Evolutionary conservation across 2,329 filamentous ascomycete species (phyloP).

Genomic region (Fusarium bactridioides): DNA sequence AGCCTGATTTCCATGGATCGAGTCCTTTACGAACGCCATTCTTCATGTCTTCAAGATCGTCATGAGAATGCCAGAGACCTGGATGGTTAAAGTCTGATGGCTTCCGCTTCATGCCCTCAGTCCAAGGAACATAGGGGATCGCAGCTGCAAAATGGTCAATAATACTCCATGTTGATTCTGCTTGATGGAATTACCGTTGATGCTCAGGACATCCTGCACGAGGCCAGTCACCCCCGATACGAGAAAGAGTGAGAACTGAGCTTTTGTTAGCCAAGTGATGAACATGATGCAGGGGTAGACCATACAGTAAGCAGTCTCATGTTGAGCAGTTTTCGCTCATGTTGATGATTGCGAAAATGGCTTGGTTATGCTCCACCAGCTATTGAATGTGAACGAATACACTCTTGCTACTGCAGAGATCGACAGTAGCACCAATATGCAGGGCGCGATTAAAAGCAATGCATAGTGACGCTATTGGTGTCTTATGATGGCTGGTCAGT

Average conservation of each 20-base stretch:
- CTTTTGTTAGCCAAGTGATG: background rate
- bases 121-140: background rate
- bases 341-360: background rate
- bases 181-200: background rate
- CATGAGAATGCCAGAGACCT: background rate
- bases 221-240: background rate
- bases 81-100: background rate
- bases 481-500: no score
- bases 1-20: background rate
- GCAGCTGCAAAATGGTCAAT: background rate
- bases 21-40: background rate
- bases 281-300: fast-evolving
- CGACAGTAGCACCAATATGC: background rate
- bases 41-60: background rate
- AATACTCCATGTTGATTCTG: background rate
- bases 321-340: background rate
- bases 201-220: background rate
- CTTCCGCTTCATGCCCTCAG: background rate
- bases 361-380: background rate
- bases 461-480: background rate
- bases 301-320: background rate
- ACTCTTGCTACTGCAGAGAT: background rate
- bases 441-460: fast-evolving
- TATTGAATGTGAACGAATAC: fast-evolving
- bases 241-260: background rate